phyloP scores from a whole-genome alignment of 495 filamentous ascomycete genomes.

The Apiosordaria backusii region DNA sequence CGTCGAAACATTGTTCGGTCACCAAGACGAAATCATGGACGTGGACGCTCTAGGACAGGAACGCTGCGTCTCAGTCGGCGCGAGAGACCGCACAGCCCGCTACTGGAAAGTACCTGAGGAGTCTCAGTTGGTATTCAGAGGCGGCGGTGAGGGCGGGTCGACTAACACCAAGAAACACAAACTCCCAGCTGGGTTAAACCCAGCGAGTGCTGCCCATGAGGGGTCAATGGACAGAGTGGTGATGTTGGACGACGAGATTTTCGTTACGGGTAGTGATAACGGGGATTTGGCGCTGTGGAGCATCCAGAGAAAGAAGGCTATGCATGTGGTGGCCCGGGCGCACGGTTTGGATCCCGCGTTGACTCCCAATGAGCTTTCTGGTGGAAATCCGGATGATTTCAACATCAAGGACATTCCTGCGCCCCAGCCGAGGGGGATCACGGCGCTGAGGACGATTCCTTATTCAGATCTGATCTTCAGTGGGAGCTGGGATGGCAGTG shows the following conservation, averaged over 20 bases:
- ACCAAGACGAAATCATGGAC: slow-evolving; percentile 84
- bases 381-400: slow-evolving; percentile 54
- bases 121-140: slow-evolving; percentile 89
- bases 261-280: slow-evolving; percentile 90
- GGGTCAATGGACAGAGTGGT: slow-evolving; percentile 88
- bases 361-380: slow-evolving; percentile 59
- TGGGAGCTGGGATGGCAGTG: slow-evolving; percentile 88
- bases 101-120: slow-evolving; percentile 97
- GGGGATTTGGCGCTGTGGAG: slow-evolving; percentile 85
- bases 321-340: slow-evolving; percentile 73
- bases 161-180: slow-evolving; percentile 50
- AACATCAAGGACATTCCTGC: slow-evolving; percentile 52
- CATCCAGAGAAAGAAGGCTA: slow-evolving; percentile 88
- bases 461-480: slow-evolving; percentile 84
- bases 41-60: slow-evolving; percentile 80
- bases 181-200: slow-evolving; percentile 30
- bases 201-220: slow-evolving; percentile 54
- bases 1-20: slow-evolving; percentile 91
- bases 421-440: slow-evolving; percentile 81
- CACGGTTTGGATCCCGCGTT: slow-evolving; percentile 78
- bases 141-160: slow-evolving; percentile 54
- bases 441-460: slow-evolving; percentile 77
- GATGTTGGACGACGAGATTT: slow-evolving; percentile 82
- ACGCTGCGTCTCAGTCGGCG: slow-evolving; percentile 82
- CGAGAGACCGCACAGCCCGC: slow-evolving; percentile 85